Conservation (phyloP, 2,329 filamentous ascomycete species). For the Neofusicoccum laricinum region DNA sequence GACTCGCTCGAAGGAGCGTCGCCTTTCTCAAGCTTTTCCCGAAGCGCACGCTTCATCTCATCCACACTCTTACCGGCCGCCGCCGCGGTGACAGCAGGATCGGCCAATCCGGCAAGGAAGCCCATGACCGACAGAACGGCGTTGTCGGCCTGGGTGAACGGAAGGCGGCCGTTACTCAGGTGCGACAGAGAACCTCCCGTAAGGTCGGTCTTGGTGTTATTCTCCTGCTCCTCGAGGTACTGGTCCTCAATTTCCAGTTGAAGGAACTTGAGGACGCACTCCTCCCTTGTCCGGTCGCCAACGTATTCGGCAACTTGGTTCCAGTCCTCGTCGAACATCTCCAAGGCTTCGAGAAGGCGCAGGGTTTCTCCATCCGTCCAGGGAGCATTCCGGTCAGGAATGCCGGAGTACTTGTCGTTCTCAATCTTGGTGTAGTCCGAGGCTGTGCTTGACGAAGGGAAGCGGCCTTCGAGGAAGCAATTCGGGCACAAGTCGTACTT, state of each 20-base stretch:
- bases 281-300: conserved; percentile 84
- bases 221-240: conserved; percentile 75
- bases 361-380: conserved; percentile 91
- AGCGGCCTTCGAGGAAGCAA: conserved; percentile 81
- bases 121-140: conserved; percentile 95
- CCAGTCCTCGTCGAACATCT: conserved; percentile 96
- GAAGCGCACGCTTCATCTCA: conserved; percentile 76
- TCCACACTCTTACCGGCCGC: conserved; percentile 85
- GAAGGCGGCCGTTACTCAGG: conserved; percentile 71
- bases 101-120: conserved; percentile 87
- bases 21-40: conserved; percentile 70
- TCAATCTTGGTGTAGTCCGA: conserved; percentile 86
- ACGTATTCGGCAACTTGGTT: conserved; percentile 89
- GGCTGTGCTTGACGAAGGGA: conserved; percentile 74
- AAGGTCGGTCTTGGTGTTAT: conserved; percentile 26
- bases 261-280: conserved; percentile 95
- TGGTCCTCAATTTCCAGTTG: conserved; percentile 97
- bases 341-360: conserved; percentile 84
- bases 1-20: conserved; percentile 33
- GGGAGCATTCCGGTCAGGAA: conserved; percentile 78
- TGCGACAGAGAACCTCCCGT: conserved; percentile 52
- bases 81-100: conserved; percentile 84
- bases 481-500: conserved; percentile 89
- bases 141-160: conserved; percentile 90
- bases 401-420: conserved; percentile 75